Evolutionary conservation across 2,329 filamentous ascomycete genomes (phyloP).

Genomic region (Alternaria sp.): DNA sequence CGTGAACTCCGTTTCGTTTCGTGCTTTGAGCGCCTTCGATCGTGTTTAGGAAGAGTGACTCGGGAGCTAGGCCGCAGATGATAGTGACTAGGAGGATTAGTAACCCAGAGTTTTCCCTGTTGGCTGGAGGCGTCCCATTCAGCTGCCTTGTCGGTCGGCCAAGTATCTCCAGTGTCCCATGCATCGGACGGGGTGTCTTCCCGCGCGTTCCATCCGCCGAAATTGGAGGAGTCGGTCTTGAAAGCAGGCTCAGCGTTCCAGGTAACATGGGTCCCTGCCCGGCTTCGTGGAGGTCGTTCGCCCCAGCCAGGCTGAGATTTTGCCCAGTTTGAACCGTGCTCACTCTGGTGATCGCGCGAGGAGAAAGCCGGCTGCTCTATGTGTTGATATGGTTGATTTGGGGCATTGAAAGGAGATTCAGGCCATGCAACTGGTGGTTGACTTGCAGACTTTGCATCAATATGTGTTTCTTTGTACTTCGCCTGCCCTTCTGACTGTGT

Average conservation of each 20-base stretch:
- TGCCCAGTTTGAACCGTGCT: conserved; percentile 3
- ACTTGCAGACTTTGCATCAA: conserved; percentile 4
- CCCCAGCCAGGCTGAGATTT: conserved; percentile 6
- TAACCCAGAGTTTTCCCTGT: neutral
- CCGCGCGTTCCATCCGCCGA: conserved; percentile 15
- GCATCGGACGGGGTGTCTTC: conserved; percentile 19
- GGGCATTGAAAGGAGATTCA: conserved; percentile 12
- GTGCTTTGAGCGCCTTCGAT: neutral
- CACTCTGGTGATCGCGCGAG: neutral
- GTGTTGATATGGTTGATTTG: neutral
- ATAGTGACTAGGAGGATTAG: neutral
- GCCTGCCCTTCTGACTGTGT: neutral
- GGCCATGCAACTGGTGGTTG: conserved; percentile 37
- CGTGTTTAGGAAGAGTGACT: neutral
- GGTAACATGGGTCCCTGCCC: conserved; percentile 9
- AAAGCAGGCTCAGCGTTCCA: conserved; percentile 17
- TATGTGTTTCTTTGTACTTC: neutral
- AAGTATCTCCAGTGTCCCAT: conserved; percentile 28
- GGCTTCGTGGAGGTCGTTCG: conserved; percentile 2
- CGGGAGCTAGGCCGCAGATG: neutral
- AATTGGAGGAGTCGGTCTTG: conserved; percentile 12
- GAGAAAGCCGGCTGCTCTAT: neutral
- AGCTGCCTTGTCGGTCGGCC: conserved; percentile 8
- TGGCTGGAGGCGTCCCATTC: neutral
- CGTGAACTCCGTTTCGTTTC: neutral